Base-by-base conservation (phyloP, 140 eudicot species). In the Bidens hawaiensis region DNA sequence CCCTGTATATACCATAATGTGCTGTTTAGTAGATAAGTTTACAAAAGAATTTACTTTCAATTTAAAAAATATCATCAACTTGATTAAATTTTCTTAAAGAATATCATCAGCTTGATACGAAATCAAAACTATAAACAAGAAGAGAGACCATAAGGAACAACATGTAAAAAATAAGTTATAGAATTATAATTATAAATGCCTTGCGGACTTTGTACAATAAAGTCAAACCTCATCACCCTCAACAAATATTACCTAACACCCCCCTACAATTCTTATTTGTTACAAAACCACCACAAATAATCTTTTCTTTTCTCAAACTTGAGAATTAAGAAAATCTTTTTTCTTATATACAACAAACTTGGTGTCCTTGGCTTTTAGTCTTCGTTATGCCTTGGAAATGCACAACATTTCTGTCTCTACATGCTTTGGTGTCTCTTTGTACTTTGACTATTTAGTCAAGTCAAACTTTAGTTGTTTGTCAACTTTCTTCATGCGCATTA, bases 121-220 rank as follows among this genome's bases (percentile, higher is more conserved):
- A 53, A 36, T 8, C 18, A 38, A 52, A 38, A 51, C 64, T 21
- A 54, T 26, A 41, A 26, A 45, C 43, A 40, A 53, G 31, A 12
- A 4, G 7, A 27, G 26, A 23, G 46, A 36, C 22, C 27, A 13
- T 1, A 73, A 5, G 53, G 22, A 33, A 56, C 6, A 27, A 47
- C 9, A 26, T 24, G 26, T 70, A 17, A 23, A 66, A 64, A 27
- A 25, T 27, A 46, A 49, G 48, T 17, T 36, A 27, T 45, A 57
- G 25, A 64, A 24, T 47, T 53, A 61, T 69, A 66, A 70, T 52
- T 56, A 64, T 49, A 19, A 56, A 75, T 78, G 88, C 88, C 94
- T 85, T 81, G 85, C 94, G 88, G 94, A 81, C 85, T 85, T 78
- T 70, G 62, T 76, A 82, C 83, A 81, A 48, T 16, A 49, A 55